Conservation (phyloP, 2,329 filamentous ascomycete species). For the Fusarium austroafricanum region DNA sequence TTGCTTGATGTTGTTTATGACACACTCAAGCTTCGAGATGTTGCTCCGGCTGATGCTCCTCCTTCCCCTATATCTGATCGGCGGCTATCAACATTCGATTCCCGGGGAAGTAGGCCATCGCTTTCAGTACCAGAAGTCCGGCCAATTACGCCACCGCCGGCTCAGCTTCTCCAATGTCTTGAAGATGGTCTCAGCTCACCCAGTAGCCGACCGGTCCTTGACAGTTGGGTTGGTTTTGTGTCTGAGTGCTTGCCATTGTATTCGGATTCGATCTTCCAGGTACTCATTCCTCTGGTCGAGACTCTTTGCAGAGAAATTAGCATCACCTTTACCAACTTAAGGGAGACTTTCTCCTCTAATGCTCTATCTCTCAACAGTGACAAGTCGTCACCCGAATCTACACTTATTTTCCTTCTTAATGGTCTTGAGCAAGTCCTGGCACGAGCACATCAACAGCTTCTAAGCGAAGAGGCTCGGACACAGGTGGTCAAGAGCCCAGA, state of each 20-base stretch:
- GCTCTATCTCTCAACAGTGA: conserved; percentile 36
- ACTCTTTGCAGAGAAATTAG: conserved; percentile 85
- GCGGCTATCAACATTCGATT: conserved; percentile 56
- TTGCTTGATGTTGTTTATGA: conserved; percentile 83
- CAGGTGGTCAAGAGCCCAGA: conserved; percentile 81
- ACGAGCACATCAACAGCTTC: conserved; percentile 83
- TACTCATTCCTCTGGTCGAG: conserved; percentile 89
- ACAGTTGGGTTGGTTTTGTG: conserved; percentile 92
- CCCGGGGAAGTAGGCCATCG: conserved; percentile 55
- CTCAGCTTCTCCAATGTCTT: conserved; percentile 83
- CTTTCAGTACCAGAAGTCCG: conserved; percentile 48
- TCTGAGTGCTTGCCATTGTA: conserved; percentile 87
- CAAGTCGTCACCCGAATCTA: conserved; percentile 69
- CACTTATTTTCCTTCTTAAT: conserved; percentile 87
- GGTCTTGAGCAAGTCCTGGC: conserved; percentile 92
- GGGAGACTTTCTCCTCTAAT: conserved; percentile 67
- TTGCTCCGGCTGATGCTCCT: conserved; percentile 54
- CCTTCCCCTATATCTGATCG: conserved; percentile 62
- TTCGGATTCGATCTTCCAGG: conserved; percentile 85
- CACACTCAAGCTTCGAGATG: conserved; percentile 73
- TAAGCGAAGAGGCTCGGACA: conserved; percentile 78
- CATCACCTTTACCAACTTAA: conserved; percentile 76
- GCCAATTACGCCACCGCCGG: conserved; percentile 64
- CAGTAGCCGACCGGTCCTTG: conserved; percentile 80
- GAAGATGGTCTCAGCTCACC: conserved; percentile 82